Evolutionary conservation across 1,284 basidiomycete genomes (phyloP), one percentile per base, ranked within the genome.

Genomic region (Heterobasidion irregulare): DNA sequence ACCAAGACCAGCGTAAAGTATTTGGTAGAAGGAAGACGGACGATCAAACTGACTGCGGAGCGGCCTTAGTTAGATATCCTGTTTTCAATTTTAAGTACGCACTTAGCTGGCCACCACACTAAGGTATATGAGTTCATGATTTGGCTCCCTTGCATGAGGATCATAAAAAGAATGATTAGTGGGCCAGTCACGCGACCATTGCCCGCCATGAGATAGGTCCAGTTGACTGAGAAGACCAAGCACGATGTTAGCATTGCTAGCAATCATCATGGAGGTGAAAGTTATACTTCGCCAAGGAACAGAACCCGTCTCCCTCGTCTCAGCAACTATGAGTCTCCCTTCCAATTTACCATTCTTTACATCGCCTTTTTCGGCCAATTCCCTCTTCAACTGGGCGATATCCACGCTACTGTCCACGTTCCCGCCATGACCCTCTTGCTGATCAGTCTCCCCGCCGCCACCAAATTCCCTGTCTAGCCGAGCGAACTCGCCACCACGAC

Each of bases 41-140:
- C 68, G 67, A 52, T 78, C 49, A 63, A 77, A 83, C 0, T 72
- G 67, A 60, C 81, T 83, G 56, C 15, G 46, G 10, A 19, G 6
- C 38, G 10, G 5, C 9, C 3, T 13, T 5, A 13, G 18, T 10
- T 18, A 47, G 10, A 19, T 10, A 18, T 47, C 10, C 10, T 26
- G 9, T 12, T 10, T 8, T 10, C 18, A 47, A 10, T 13, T 10
- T 47, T 6, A 3, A 10, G 46, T 47, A 72, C 79, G 56, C 58
- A 80, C 77, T 87, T 76, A 47, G 73, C 73, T 65, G 89, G 78
- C 87, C 87, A 90, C 80, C 83, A 89, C 8, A 86, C 81, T 16
- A 89, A 71, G 56, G 82, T 83, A 6, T 47, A 47, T 7, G 46
- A 47, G 18, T 18, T 16, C 46, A 32, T 32, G 5, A 47, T 10